A percentile compares a stretch with the other conserved stretches of the same genome.
Evolutionary conservation across 2,329 filamentous ascomycete genomes (phyloP).

Genomic region (Penicillium sp.): DNA sequence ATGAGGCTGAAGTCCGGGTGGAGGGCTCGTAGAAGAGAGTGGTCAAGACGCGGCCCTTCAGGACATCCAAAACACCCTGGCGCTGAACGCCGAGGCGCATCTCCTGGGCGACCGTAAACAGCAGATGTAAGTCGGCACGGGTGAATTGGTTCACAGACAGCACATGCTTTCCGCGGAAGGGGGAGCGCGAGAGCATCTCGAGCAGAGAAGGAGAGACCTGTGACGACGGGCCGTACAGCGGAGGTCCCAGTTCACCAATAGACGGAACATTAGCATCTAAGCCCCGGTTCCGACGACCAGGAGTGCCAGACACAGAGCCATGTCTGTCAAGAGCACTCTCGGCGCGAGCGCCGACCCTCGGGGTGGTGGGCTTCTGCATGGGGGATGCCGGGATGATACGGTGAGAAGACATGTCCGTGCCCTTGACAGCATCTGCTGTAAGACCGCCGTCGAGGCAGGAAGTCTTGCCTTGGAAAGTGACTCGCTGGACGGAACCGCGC

Average conservation of each 20-base stretch:
- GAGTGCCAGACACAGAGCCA: constrained; percentile 35
- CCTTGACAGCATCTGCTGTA: constrained; percentile 51
- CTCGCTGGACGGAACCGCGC: constrained; percentile 65
- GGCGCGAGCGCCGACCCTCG: constrained; percentile 35
- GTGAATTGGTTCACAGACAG: constrained; percentile 88
- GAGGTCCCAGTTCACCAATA: constrained; percentile 36
- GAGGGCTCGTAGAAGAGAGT: constrained; percentile 98
- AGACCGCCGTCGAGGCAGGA: constrained; percentile 68
- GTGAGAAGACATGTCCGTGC: constrained; percentile 71
- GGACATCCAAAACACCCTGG: constrained; percentile 78
- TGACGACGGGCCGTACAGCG: constrained; percentile 45
- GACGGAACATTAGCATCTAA: constrained; percentile 27
- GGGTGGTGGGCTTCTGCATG: constrained; percentile 48
- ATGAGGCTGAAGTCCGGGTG: constrained; percentile 88
- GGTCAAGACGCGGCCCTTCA: constrained; percentile 79
- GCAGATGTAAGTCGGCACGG: constrained; percentile 77
- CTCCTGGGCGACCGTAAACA: constrained; percentile 95
- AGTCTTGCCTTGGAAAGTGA: constrained; percentile 68
- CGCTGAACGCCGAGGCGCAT: constrained; percentile 94
- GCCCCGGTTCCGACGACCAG: constrained; percentile 28
- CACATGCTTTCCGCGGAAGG: constrained; percentile 85
- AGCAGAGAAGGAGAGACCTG: constrained; percentile 55
- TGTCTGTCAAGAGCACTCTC: constrained; percentile 37
- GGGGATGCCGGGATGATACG: constrained; percentile 50
- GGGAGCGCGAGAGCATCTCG: constrained; percentile 68